Conservation (phyloP, 2,329 filamentous ascomycete genomes). For the Mariannaea elegans region DNA sequence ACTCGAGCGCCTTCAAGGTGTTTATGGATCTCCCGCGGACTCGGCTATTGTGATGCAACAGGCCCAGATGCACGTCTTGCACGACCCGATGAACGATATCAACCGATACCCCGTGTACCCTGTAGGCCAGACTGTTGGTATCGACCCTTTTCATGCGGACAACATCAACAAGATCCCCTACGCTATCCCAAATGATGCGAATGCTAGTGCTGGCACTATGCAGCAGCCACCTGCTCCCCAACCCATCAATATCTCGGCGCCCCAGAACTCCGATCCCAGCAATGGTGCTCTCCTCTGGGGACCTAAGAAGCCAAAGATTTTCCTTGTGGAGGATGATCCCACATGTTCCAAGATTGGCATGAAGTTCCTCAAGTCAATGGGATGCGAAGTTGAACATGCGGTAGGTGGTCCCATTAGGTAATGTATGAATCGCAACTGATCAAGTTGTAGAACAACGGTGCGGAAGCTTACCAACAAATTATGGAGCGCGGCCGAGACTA, state of each 20-base stretch:
- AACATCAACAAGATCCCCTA: conserved; percentile 96
- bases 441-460: conserved; percentile 69
- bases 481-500: conserved; percentile 56
- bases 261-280: conserved; percentile 33
- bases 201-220: conserved; percentile 33
- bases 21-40: conserved; percentile 63
- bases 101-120: conserved; percentile 81
- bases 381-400: conserved; percentile 73
- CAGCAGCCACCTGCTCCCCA: conserved; percentile 54
- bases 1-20: conserved; percentile 63
- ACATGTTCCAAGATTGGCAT: conserved; percentile 74
- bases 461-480: conserved; percentile 91
- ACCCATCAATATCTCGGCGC: conserved; percentile 39
- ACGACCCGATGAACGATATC: conserved; percentile 65
- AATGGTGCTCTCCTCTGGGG: conserved; percentile 63
- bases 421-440: conserved; percentile 20
- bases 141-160: conserved; percentile 93
- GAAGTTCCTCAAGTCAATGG: conserved; percentile 72
- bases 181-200: conserved; percentile 69
- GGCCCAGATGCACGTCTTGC: conserved; percentile 56
- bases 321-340: conserved; percentile 87
- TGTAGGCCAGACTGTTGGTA: conserved; percentile 88
- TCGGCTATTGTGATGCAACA: conserved; percentile 56
- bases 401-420: conserved; percentile 54
- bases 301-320: conserved; percentile 75